Conservation (phyloP, 2,329 filamentous ascomycete genomes). For the Cordyceps tenuipes region DNA sequence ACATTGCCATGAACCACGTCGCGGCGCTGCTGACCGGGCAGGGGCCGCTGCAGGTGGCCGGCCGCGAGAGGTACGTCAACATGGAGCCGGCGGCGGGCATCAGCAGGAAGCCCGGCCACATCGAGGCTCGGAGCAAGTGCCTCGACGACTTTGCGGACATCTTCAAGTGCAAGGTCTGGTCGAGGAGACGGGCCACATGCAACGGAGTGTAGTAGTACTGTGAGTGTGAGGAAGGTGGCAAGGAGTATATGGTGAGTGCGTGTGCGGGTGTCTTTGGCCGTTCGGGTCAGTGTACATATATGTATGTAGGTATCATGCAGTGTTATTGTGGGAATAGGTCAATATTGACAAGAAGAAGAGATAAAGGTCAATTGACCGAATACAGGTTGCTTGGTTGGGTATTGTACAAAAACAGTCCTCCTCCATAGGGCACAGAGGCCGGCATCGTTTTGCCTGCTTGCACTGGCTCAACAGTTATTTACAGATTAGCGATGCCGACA, state of each 20-base stretch:
- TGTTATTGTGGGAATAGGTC: too few species aligned
- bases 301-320: too few species aligned
- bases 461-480: neutral
- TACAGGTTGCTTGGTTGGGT: too few species aligned
- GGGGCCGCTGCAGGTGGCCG: slow-evolving; percentile 27
- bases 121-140: slow-evolving; percentile 25
- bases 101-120: slow-evolving; percentile 25
- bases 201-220: neutral
- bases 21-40: slow-evolving; percentile 25
- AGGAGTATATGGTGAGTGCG: neutral
- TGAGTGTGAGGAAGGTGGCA: neutral
- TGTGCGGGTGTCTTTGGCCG: too few species aligned
- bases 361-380: too few species aligned
- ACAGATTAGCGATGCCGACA: neutral
- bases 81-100: slow-evolving; percentile 25
- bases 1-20: slow-evolving; percentile 31
- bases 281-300: too few species aligned
- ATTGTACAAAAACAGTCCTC: too few species aligned
- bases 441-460: too few species aligned
- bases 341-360: too few species aligned
- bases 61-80: slow-evolving; percentile 25
- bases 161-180: slow-evolving; percentile 26
- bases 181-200: neutral
- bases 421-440: too few species aligned
- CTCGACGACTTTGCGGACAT: slow-evolving; percentile 27